Evolutionary conservation across 2,329 filamentous ascomycete genomes (phyloP).

Genomic region (Teratosphaeria pseudoeucalypti): DNA sequence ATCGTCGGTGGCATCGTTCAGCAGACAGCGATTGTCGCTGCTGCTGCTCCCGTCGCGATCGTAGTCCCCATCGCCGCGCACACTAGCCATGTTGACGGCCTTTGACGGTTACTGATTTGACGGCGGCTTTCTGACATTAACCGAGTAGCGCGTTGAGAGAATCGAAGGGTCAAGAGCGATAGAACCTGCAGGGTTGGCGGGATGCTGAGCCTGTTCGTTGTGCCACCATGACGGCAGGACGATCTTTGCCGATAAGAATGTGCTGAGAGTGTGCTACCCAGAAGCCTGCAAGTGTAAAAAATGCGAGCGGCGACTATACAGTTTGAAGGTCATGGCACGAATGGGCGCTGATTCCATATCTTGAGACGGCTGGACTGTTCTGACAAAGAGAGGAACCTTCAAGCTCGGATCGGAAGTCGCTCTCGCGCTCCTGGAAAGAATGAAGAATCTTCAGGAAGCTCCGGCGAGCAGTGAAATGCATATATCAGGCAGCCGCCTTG

Average conservation of each 20-base stretch:
- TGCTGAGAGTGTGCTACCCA: no score
- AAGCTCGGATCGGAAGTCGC: neutral
- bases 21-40: neutral
- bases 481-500: neutral
- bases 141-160: no score
- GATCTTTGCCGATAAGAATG: no score
- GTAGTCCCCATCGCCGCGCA: neutral
- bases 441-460: neutral
- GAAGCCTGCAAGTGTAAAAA: no score
- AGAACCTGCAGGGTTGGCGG: neutral
- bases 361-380: neutral
- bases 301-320: no score
- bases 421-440: neutral
- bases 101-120: no score
- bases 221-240: neutral
- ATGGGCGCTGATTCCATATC: neutral
- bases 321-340: no score
- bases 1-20: neutral
- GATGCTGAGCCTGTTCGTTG: neutral
- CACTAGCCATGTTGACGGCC: neutral
- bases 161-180: neutral
- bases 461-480: neutral
- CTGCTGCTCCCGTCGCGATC: neutral
- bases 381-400: neutral
- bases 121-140: no score